Evolutionary conservation across 441 rosid genomes (phyloP).

Genomic region (Populus tomentosa): DNA sequence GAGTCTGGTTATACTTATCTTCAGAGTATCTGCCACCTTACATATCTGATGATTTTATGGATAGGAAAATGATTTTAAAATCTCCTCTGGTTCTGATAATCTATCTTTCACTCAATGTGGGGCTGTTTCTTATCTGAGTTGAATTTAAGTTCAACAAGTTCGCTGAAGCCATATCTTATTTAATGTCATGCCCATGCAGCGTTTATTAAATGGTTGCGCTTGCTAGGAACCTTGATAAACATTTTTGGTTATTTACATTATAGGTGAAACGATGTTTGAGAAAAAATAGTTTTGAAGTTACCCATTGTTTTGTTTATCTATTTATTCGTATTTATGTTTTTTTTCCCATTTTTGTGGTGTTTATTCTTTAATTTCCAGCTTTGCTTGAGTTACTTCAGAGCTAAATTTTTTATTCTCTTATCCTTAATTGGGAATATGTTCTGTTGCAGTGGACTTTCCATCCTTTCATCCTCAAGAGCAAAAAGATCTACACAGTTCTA

Average conservation of each 20-base stretch:
- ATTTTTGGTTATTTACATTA: background rate
- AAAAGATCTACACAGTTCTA: slow-evolving; percentile 93
- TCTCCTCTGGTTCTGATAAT: background rate
- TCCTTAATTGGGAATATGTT: background rate
- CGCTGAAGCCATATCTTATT: background rate
- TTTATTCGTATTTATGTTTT: background rate
- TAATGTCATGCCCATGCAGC: background rate
- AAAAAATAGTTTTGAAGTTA: background rate
- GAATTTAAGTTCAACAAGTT: background rate
- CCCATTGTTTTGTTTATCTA: background rate
- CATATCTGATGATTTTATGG: background rate
- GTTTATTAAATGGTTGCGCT: background rate
- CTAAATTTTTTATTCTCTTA: background rate
- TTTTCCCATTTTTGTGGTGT: background rate
- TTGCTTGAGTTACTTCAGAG: background rate
- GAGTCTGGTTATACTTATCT: background rate
- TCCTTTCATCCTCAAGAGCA: slow-evolving; percentile 92
- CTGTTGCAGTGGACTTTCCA: slow-evolving; percentile 95
- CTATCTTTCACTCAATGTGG: background rate
- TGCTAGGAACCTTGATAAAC: background rate
- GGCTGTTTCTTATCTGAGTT: too few relatives aligned
- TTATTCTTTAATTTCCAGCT: background rate
- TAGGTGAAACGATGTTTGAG: background rate
- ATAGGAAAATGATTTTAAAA: background rate
- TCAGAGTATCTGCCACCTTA: background rate